Evolutionary conservation across 2,329 filamentous ascomycete species (phyloP).

Genomic region (Arthroderma sp.): DNA sequence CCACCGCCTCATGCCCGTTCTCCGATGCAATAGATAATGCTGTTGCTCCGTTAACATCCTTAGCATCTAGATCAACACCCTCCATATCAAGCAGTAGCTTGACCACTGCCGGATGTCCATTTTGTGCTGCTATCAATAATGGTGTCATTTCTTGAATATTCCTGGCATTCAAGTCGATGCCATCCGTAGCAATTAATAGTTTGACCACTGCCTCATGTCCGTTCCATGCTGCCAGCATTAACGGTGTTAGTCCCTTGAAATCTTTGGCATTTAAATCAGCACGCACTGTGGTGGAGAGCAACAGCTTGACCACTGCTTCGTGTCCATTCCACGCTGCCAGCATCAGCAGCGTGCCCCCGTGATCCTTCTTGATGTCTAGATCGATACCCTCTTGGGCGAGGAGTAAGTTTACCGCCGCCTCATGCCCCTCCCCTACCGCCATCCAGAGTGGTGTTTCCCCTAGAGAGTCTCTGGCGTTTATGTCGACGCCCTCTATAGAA

Average conservation of each 20-base stretch:
- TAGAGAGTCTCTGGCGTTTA: not conserved
- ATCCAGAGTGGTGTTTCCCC: not conserved
- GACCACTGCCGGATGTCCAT: not conserved
- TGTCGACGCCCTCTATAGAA: not conserved
- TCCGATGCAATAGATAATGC: not conserved
- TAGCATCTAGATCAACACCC: not conserved
- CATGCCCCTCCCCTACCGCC: not conserved
- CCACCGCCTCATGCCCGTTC: no score
- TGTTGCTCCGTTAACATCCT: not conserved
- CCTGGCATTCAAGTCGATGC: conserved; percentile 13
- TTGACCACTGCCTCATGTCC: not conserved
- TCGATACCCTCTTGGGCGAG: not conserved
- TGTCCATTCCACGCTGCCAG: not conserved
- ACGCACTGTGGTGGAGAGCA: not conserved
- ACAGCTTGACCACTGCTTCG: not conserved
- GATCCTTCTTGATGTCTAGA: not conserved
- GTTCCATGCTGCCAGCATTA: not conserved
- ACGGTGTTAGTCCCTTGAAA: not conserved
- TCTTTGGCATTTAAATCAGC: not conserved
- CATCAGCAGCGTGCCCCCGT: not conserved
- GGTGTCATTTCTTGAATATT: not conserved
- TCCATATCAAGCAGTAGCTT: not conserved
- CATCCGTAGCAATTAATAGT: not conserved
- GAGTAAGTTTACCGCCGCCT: not conserved
- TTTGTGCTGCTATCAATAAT: not conserved